Percentiles rank a stretch among this genome's conserved stretches.
phyloP scores from a whole-genome alignment of 2,329 filamentous ascomycete species.

The Phialophora verrucosa region DNA sequence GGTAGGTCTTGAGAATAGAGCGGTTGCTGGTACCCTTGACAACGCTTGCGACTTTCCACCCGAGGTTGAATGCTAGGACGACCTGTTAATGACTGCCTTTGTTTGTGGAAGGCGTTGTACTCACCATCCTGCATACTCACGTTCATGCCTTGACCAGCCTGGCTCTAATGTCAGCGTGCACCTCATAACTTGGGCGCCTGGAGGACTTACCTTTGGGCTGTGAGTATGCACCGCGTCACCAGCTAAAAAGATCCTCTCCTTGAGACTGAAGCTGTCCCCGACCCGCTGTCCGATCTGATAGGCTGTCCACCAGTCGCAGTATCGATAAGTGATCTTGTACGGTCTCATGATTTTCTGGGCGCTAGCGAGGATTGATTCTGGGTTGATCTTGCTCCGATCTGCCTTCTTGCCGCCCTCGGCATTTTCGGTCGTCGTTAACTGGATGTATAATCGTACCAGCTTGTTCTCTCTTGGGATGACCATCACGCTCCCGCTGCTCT shows the following conservation, averaged over 20 bases:
- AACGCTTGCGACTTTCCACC: conserved; percentile 62
- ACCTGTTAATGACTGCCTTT: not conserved
- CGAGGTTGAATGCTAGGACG: conserved; percentile 57
- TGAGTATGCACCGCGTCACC: conserved; percentile 69
- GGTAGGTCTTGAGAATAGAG: conserved; percentile 58
- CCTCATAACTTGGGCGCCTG: not conserved
- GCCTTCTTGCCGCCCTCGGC: conserved; percentile 41
- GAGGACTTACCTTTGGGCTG: conserved; percentile 21
- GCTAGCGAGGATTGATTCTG: conserved; percentile 65
- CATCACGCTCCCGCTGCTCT: conserved; percentile 64
- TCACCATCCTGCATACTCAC: conserved; percentile 69
- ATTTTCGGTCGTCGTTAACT: conserved; percentile 32
- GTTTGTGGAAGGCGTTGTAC: not conserved
- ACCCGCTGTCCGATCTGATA: conserved; percentile 73
- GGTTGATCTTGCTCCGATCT: conserved; percentile 67
- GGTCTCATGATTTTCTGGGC: conserved; percentile 70
- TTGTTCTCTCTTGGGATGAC: conserved; percentile 69
- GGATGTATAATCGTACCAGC: conserved; percentile 59
- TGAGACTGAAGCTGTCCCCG: conserved; percentile 61
- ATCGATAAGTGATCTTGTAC: conserved; percentile 68
- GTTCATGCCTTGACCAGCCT: conserved; percentile 75
- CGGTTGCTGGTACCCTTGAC: conserved; percentile 51
- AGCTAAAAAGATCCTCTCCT: conserved; percentile 69
- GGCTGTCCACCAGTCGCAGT: conserved; percentile 71
- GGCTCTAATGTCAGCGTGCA: conserved; percentile 49